Conservation (phyloP, 768 basidiomycete genomes). For the Lentinula sp. region DNA sequence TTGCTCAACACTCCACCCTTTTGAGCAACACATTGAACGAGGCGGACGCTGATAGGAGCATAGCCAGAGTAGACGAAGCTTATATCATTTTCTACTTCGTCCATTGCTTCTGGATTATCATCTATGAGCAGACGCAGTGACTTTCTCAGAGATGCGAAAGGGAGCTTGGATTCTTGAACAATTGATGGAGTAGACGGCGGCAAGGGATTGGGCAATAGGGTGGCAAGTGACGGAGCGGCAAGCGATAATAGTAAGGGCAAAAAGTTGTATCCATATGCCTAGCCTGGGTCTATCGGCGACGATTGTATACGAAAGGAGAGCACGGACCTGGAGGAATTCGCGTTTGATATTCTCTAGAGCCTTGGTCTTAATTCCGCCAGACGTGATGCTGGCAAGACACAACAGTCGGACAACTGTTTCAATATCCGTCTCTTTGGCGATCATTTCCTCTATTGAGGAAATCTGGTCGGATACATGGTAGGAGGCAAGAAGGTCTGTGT, state of each 20-base stretch:
- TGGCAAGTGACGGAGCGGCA: conserved; percentile 57
- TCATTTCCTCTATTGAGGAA: conserved; percentile 82
- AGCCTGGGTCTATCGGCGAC: conserved; percentile 12
- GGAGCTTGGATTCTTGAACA: conserved; percentile 49
- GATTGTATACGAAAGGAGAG: conserved; percentile 11
- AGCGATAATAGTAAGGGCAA: conserved; percentile 64
- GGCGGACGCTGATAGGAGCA: conserved; percentile 85
- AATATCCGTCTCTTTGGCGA: conserved; percentile 83
- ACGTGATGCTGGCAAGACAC: conserved; percentile 80
- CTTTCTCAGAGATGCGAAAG: conserved; percentile 72
- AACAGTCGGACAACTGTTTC: conserved; percentile 72
- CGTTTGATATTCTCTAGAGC: conserved; percentile 82
- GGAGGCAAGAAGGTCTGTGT: conserved; percentile 86
- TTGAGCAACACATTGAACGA: conserved; percentile 91
- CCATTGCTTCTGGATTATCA: conserved; percentile 67
- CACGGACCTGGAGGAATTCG: conserved; percentile 73
- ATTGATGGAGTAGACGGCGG: conserved; percentile 41
- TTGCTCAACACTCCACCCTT: conserved; percentile 87
- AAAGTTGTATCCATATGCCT: conserved; percentile 74
- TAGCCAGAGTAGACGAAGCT: conserved; percentile 96
- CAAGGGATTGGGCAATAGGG: conserved; percentile 63
- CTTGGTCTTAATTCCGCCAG: conserved; percentile 85
- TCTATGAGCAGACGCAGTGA: conserved; percentile 90
- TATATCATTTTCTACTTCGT: conserved; percentile 89
- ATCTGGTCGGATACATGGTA: conserved; percentile 81